These are phyloP conservation scores for Mimosa pudica DNA, from an alignment of 306 rosid genomes.

Conservation along the genomic window DNA sequence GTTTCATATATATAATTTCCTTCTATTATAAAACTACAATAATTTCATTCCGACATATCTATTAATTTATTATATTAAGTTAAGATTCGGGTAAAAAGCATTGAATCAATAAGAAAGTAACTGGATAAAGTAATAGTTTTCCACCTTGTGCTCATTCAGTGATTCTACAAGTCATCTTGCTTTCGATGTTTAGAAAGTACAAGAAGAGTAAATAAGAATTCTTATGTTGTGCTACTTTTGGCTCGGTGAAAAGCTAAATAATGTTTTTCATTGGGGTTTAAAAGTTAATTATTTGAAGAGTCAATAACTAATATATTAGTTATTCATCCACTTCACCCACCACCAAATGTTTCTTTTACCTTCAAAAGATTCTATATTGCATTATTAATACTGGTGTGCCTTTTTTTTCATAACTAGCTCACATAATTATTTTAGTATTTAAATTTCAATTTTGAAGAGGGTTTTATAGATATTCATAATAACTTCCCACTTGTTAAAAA, in stretches of 20 bases:
- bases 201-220: constrained; percentile 33
- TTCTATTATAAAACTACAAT: no score
- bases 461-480: background rate
- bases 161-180: constrained; percentile 46
- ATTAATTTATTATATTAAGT: background rate
- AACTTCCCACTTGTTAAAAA: no score
- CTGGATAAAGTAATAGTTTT: constrained; percentile 37
- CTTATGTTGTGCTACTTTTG: constrained; percentile 36
- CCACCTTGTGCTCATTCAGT: constrained; percentile 39
- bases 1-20: background rate
- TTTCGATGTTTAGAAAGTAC: constrained; percentile 40
- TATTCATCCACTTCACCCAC: background rate
- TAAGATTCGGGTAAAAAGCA: background rate
- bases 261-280: constrained; percentile 32
- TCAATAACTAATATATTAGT: background rate
- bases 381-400: background rate
- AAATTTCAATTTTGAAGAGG: no score
- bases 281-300: constrained; percentile 39
- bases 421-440: no score
- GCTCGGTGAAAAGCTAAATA: constrained; percentile 39
- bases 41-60: background rate
- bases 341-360: background rate
- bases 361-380: background rate
- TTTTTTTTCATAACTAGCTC: no score
- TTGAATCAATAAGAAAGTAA: background rate